Evolutionary conservation across 352 stramenopile species (phyloP).

Genomic region (Pythium insidiosum): DNA sequence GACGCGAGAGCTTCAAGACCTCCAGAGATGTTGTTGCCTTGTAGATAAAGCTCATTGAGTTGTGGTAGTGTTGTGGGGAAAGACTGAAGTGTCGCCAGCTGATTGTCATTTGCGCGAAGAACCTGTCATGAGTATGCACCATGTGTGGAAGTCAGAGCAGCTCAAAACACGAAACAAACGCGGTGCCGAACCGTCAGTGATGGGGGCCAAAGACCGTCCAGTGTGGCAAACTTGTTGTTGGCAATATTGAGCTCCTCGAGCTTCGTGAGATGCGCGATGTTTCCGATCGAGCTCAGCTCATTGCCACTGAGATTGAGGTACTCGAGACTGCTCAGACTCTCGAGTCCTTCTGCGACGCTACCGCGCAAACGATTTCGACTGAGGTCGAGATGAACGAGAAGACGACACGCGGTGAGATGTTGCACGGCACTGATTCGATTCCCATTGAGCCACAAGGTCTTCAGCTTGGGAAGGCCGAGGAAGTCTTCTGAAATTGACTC

Average conservation of each 20-base stretch:
- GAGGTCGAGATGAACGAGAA: constrained; percentile 62
- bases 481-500: constrained; percentile 50
- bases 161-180: too few relatives aligned
- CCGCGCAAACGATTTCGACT: constrained; percentile 48
- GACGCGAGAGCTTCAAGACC: constrained; percentile 12
- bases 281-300: constrained; percentile 38
- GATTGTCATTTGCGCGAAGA: constrained; percentile 22
- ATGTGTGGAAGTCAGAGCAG: too few relatives aligned
- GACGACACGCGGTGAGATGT: constrained; percentile 37
- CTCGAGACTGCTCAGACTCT: constrained; percentile 43
- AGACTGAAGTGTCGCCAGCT: constrained; percentile 31
- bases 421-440: constrained; percentile 46
- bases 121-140: too few relatives aligned
- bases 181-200: too few relatives aligned
- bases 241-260: constrained; percentile 65
- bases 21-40: constrained; percentile 41
- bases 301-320: constrained; percentile 64
- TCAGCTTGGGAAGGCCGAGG: constrained; percentile 52
- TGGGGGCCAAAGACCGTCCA: constrained; percentile 42
- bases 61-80: constrained; percentile 23
- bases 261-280: constrained; percentile 53
- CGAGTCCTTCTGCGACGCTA: constrained; percentile 38
- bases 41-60: constrained; percentile 61
- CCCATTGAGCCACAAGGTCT: constrained; percentile 60
- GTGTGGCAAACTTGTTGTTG: constrained; percentile 40